A percentile compares a stretch with the other conserved stretches of the same genome.
phyloP scores from a whole-genome alignment of 352 stramenopile genomes.

The Phytophthora litchii region DNA sequence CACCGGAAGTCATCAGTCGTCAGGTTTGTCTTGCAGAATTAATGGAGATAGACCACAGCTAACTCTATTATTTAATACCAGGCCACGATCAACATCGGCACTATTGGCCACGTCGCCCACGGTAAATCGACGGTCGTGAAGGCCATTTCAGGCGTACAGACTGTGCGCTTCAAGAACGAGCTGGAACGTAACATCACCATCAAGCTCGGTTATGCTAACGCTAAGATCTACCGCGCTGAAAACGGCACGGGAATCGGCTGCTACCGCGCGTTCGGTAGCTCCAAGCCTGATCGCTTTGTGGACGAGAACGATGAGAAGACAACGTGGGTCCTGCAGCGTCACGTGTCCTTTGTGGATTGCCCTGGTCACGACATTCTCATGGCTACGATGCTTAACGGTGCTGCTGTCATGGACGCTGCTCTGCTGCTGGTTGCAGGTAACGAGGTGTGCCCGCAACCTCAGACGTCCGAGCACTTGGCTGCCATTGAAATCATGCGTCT shows the following conservation, averaged over 20 bases:
- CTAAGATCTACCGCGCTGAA: conserved; percentile 98
- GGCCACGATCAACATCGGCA: conserved; percentile 99
- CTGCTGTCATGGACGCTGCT: conserved; percentile 99
- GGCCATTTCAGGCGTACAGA: conserved; percentile 99
- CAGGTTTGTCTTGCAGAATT: conserved; percentile 30
- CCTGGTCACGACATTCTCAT: conserved; percentile 99
- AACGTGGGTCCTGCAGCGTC: conserved; percentile 93
- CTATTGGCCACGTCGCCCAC: conserved; percentile 99
- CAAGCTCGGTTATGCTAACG: conserved; percentile 99
- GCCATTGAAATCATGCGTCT: conserved; percentile 99
- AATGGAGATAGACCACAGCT: neutral
- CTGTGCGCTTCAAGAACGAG: conserved; percentile 99
- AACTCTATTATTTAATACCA: conserved; percentile 4
- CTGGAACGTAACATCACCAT: conserved; percentile 99
- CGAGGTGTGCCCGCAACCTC: conserved; percentile 98
- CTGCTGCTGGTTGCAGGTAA: conserved; percentile 98
- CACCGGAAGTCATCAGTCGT: conserved; percentile 97
- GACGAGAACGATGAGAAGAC: conserved; percentile 90
- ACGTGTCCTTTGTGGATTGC: conserved; percentile 99
- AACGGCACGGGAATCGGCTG: conserved; percentile 81
- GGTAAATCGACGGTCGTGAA: conserved; percentile 99
- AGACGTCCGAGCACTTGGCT: conserved; percentile 99
- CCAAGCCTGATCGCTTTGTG: conserved; percentile 86
- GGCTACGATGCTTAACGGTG: conserved; percentile 99
- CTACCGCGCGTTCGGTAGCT: conserved; percentile 91